phyloP scores from a whole-genome alignment of 1,284 basidiomycete genomes.

The Trametes versicolor region DNA sequence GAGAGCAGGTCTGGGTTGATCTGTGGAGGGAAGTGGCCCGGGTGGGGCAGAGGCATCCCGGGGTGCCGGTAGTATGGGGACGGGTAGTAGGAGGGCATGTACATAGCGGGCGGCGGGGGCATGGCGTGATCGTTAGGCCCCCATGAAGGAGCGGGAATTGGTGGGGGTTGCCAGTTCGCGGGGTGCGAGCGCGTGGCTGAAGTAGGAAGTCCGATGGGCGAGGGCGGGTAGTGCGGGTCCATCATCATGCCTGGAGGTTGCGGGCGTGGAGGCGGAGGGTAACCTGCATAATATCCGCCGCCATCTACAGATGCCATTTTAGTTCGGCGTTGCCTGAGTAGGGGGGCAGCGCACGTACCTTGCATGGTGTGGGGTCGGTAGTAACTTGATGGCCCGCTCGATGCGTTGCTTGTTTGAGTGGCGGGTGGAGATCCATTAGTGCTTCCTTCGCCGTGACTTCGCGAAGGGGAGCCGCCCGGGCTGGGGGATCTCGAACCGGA shows the following conservation, averaged over 20 bases:
- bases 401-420: constrained; percentile 38
- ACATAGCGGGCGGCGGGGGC: constrained; percentile 44
- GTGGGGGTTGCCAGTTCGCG: constrained; percentile 45
- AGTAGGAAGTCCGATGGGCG: constrained; percentile 58
- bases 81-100: constrained; percentile 51
- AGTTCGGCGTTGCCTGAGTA: constrained; percentile 15
- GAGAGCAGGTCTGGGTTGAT: constrained; percentile 36
- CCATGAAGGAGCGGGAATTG: constrained; percentile 45
- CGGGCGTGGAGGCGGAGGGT: constrained; percentile 35
- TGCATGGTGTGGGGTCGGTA: constrained; percentile 68
- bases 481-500: constrained; percentile 59
- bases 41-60: constrained; percentile 42
- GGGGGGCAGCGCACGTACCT: constrained; percentile 35
- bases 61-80: constrained; percentile 59
- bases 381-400: constrained; percentile 57
- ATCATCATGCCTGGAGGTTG: constrained; percentile 44
- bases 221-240: constrained; percentile 48
- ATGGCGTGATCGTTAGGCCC: constrained; percentile 45
- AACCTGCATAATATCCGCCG: constrained; percentile 32
- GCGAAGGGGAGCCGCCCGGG: constrained; percentile 58
- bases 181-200: constrained; percentile 59
- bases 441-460: constrained; percentile 50
- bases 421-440: constrained; percentile 45
- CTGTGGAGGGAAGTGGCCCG: constrained; percentile 31
- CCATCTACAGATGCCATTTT: constrained; percentile 12